Conservation (phyloP, 2,329 filamentous ascomycete species). For the Neocatenulostroma microsporum region DNA sequence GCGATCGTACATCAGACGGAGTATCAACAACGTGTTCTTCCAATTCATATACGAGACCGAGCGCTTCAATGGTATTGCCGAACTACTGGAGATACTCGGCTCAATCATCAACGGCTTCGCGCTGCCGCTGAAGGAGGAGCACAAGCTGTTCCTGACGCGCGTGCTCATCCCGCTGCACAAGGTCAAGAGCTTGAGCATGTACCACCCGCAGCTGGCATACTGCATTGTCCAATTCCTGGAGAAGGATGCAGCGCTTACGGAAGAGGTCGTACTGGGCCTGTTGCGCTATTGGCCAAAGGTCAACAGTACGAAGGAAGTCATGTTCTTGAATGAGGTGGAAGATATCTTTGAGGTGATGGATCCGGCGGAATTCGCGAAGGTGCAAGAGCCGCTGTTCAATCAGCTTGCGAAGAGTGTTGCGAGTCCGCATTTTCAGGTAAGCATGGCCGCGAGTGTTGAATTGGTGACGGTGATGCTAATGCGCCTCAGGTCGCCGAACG, state of each 20-base stretch:
- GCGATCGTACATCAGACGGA: conserved; percentile 91
- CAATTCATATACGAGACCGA: conserved; percentile 99
- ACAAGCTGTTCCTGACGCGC: conserved; percentile 93
- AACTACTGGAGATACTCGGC: conserved; percentile 89
- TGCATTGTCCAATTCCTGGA: conserved; percentile 98
- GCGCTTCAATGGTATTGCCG: conserved; percentile 95
- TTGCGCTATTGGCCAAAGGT: conserved; percentile 98
- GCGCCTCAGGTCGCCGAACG: conserved; percentile 69
- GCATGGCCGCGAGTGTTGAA: neutral
- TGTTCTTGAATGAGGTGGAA: conserved; percentile 98
- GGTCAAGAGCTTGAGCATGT: conserved; percentile 99
- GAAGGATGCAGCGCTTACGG: conserved; percentile 92
- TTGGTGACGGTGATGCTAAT: conserved; percentile 6
- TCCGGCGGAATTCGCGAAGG: conserved; percentile 94
- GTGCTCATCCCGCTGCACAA: conserved; percentile 93
- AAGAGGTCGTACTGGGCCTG: conserved; percentile 93
- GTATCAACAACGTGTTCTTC: conserved; percentile 99
- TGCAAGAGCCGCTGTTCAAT: conserved; percentile 94
- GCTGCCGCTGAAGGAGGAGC: conserved; percentile 91
- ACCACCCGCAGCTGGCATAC: conserved; percentile 95
- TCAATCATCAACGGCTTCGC: conserved; percentile 99
- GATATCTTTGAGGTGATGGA: conserved; percentile 99
- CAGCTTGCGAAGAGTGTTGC: conserved; percentile 96
- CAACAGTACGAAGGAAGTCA: conserved; percentile 99
- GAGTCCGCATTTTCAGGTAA: conserved; percentile 89